phyloP scores from a whole-genome alignment of 306 rosid species.

The Rubus parviflorus region DNA sequence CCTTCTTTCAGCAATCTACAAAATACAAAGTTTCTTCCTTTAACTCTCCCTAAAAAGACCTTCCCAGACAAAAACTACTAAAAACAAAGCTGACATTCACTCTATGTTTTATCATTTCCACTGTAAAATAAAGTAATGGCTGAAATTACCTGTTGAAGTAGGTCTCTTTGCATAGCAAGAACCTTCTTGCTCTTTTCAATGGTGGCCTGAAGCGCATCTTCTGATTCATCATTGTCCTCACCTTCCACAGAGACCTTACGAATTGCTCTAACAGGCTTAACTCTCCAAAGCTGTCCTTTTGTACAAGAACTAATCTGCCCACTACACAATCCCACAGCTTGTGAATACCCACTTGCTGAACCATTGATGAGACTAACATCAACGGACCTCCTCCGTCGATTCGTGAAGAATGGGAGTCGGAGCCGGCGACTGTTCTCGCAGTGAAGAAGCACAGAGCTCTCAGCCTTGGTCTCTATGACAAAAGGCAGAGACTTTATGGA shows the following conservation, averaged over 20 bases:
- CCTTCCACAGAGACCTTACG: conserved; percentile 34
- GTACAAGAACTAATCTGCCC: conserved; percentile 36
- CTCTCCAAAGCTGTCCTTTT: conserved; percentile 38
- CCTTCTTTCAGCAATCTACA: conserved; percentile 85
- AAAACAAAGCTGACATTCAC: neutral
- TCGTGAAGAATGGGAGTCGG: conserved; percentile 26
- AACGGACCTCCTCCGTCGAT: conserved; percentile 26
- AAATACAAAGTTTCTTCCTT: conserved; percentile 14
- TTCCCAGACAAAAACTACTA: neutral
- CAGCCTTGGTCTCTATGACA: conserved; percentile 45
- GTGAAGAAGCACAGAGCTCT: conserved; percentile 37
- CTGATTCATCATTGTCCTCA: conserved; percentile 49
- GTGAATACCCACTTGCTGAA: conserved; percentile 28
- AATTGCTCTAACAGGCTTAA: conserved; percentile 40
- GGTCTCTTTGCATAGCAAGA: conserved; percentile 71
- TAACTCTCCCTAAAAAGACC: neutral
- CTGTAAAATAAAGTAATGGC: neutral
- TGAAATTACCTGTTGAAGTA: conserved; percentile 73
- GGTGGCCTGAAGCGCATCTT: conserved; percentile 57
- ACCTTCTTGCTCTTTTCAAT: conserved; percentile 85
- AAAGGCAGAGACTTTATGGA: conserved; percentile 53
- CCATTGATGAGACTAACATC: conserved; percentile 17
- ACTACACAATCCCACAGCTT: conserved; percentile 35
- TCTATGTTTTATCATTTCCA: neutral
- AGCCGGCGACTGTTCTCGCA: conserved; percentile 22